These are phyloP conservation scores for Cyphellophora europaea DNA, from an alignment of 2,329 filamentous ascomycete species.

Conservation along the genomic window DNA sequence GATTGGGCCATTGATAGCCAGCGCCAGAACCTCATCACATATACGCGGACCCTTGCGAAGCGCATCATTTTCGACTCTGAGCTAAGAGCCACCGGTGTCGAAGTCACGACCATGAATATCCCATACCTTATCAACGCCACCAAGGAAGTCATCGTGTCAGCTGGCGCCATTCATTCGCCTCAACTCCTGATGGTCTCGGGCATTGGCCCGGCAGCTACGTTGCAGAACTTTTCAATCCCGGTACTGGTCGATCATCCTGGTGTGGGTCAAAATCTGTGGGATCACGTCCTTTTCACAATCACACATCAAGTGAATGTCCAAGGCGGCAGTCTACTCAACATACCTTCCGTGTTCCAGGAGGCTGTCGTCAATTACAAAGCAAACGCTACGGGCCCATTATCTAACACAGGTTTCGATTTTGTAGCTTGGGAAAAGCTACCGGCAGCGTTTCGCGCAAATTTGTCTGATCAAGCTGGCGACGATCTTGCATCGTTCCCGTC, in stretches of 20 bases:
- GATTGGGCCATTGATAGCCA: too few species aligned
- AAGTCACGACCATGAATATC: constrained; percentile 16
- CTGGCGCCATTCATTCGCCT: constrained; percentile 53
- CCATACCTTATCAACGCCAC: constrained; percentile 25
- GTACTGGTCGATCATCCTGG: constrained; percentile 48
- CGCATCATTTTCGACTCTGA: constrained; percentile 16
- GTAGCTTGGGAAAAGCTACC: constrained; percentile 29
- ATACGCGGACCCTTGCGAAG: constrained; percentile 19
- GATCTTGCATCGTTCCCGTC: constrained; percentile 19
- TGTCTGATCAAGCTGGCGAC: constrained; percentile 5
- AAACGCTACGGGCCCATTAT: constrained; percentile 3
- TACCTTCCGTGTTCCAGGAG: background rate
- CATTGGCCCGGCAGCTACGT: constrained; percentile 46
- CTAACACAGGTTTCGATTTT: constrained; percentile 8
- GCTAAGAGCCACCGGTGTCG: constrained; percentile 19
- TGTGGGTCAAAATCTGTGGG: constrained; percentile 56
- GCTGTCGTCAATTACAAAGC: background rate
- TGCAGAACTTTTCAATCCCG: constrained; percentile 43
- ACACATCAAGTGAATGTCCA: constrained; percentile 5
- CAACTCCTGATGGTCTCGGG: constrained; percentile 57
- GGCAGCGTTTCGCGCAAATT: constrained; percentile 25
- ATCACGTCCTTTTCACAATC: constrained; percentile 27
- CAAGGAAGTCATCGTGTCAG: constrained; percentile 37
- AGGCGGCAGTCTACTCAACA: background rate
- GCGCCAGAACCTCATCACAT: constrained; percentile 12